Conservation (phyloP, 768 basidiomycete species). For the Holtermanniella nyarrowii region DNA sequence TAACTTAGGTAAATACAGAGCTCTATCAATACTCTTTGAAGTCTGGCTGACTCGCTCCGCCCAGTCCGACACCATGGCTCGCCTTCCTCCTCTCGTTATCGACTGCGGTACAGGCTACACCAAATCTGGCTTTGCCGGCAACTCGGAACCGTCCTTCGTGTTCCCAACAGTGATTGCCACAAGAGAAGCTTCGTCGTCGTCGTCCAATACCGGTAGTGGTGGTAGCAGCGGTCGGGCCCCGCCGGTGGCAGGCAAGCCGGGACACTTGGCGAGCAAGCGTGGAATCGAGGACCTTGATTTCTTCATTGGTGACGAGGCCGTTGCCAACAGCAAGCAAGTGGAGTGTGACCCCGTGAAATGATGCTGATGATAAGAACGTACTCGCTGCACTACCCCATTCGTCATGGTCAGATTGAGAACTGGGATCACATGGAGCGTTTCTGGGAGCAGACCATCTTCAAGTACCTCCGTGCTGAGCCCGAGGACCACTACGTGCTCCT, state of each 20-base stretch:
- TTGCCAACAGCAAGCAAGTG: slow-evolving; percentile 70
- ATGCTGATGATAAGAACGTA: slow-evolving; percentile 51
- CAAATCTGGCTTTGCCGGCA: slow-evolving; percentile 90
- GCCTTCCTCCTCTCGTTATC: slow-evolving; percentile 87
- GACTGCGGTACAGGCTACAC: slow-evolving; percentile 97
- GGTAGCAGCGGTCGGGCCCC: slow-evolving; percentile 41
- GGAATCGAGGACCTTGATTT: slow-evolving; percentile 99
- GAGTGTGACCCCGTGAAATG: too few species aligned
- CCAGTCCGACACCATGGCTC: slow-evolving; percentile 58
- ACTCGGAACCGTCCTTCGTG: slow-evolving; percentile 98
- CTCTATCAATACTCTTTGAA: too few species aligned
- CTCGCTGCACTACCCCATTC: slow-evolving; percentile 88
- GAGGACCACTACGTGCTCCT: slow-evolving; percentile 98
- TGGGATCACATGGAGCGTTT: slow-evolving; percentile 85
- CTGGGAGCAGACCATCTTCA: slow-evolving; percentile 99
- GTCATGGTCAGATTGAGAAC: slow-evolving; percentile 95
- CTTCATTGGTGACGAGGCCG: slow-evolving; percentile 96
- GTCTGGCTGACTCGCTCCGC: too few species aligned
- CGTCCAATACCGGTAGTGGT: slow-evolving; percentile 40
- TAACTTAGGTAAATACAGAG: too few species aligned
- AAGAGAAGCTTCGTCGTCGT: slow-evolving; percentile 53
- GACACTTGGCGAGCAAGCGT: slow-evolving; percentile 87
- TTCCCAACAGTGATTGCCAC: slow-evolving; percentile 97
- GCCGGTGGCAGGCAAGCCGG: slow-evolving; percentile 70
- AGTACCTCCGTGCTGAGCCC: slow-evolving; percentile 94